Evolutionary conservation across 352 stramenopile genomes (phyloP).

Genomic region (Pythium utonaiense): DNA sequence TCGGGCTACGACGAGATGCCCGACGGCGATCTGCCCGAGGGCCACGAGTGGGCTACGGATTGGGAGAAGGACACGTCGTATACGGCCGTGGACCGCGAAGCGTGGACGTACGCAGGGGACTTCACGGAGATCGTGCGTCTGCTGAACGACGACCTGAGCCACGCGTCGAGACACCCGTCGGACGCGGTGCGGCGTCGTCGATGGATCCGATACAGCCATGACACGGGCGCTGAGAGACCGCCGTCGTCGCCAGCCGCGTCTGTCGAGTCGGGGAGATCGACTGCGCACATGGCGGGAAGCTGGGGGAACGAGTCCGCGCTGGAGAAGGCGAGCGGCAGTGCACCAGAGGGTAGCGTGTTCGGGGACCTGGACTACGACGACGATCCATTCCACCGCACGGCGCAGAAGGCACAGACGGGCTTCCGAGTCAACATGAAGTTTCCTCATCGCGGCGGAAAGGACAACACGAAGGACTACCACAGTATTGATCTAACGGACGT

Average conservation of each 20-base stretch:
- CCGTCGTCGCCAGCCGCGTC: conserved; percentile 54
- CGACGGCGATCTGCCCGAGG: conserved; percentile 57
- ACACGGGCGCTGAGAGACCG: conserved; percentile 29
- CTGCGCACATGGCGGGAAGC: conserved; percentile 47
- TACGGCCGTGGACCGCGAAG: conserved; percentile 73
- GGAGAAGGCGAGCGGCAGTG: conserved; percentile 23
- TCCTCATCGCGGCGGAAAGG: conserved; percentile 70
- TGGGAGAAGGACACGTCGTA: conserved; percentile 85
- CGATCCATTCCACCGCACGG: conserved; percentile 82
- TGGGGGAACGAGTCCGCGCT: conserved; percentile 41
- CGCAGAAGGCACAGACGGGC: conserved; percentile 80
- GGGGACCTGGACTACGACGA: conserved; percentile 59
- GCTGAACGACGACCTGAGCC: conserved; percentile 75
- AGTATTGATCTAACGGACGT: conserved; percentile 80
- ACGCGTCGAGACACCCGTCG: conserved; percentile 76
- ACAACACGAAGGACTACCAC: conserved; percentile 89
- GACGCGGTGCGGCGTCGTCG: conserved; percentile 73
- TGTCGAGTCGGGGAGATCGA: conserved; percentile 32
- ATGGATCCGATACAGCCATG: conserved; percentile 66
- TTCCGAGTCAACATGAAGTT: conserved; percentile 88
- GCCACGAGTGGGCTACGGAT: conserved; percentile 74
- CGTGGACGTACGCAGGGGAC: conserved; percentile 83
- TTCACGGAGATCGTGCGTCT: conserved; percentile 75
- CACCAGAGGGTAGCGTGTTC: conserved; percentile 29
- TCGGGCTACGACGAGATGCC: conserved; percentile 64